A percentile compares a stretch with the other conserved stretches of the same genome.
phyloP scores from a whole-genome alignment of 306 rosid species.

The Quercus rubra region DNA sequence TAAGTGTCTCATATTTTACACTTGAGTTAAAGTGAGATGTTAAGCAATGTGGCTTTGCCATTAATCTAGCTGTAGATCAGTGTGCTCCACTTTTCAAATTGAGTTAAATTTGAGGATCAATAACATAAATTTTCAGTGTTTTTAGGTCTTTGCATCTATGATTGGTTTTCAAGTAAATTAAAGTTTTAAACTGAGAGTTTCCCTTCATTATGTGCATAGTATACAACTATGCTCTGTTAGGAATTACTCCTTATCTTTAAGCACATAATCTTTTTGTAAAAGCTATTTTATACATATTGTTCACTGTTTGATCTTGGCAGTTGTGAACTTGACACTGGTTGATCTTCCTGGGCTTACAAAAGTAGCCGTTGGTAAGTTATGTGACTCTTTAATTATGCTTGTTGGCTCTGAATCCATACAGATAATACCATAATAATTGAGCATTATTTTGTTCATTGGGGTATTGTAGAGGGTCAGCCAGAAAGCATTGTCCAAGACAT shows the following conservation, averaged over 20 bases:
- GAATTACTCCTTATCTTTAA: not conserved
- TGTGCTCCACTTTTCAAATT: not conserved
- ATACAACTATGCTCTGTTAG: not conserved
- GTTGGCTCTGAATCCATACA: not conserved
- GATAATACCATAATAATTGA: not conserved
- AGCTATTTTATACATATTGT: not conserved
- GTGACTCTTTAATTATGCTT: not conserved
- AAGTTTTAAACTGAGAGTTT: no score
- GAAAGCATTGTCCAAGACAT: slow-evolving; percentile 85
- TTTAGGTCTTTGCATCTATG: not conserved
- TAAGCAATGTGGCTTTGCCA: not conserved
- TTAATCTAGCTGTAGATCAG: not conserved
- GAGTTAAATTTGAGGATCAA: not conserved
- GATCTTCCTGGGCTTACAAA: slow-evolving; percentile 98
- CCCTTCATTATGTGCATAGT: not conserved
- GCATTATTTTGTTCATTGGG: not conserved
- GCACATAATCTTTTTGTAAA: not conserved
- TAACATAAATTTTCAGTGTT: not conserved
- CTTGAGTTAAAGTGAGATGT: not conserved
- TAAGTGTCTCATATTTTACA: not conserved
- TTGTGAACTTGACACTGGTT: slow-evolving; percentile 88
- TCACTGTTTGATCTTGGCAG: slow-evolving; percentile 47
- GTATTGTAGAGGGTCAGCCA: slow-evolving; percentile 77
- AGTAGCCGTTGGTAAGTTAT: slow-evolving; percentile 84
- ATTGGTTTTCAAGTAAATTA: not conserved